These are phyloP conservation scores for Penicillium capsulatum DNA, from an alignment of 2,329 filamentous ascomycete species.

Conservation along the genomic window DNA sequence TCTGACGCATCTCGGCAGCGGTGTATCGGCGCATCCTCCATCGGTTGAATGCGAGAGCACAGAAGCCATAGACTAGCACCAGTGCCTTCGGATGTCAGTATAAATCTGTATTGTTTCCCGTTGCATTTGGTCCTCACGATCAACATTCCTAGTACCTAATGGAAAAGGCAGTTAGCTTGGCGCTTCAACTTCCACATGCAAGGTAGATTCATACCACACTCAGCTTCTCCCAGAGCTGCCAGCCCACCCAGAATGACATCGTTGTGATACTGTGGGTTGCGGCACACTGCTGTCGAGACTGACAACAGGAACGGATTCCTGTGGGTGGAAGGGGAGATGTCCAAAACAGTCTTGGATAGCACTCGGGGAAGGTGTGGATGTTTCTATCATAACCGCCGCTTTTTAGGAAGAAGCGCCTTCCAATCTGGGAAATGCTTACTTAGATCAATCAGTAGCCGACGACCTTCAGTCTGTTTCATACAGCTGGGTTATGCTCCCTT, in stretches of 20 bases:
- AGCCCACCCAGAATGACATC: slow-evolving; percentile 60
- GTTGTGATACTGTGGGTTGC: no score
- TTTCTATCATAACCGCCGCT: no score
- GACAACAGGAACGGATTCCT: no score
- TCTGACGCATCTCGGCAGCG: slow-evolving; percentile 63
- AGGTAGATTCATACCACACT: slow-evolving; percentile 64
- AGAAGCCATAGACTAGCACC: slow-evolving; percentile 64
- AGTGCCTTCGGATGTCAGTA: slow-evolving; percentile 45
- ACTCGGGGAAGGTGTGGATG: not conserved
- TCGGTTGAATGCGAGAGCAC: slow-evolving; percentile 57
- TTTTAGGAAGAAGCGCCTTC: not conserved
- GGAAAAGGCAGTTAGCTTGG: not conserved
- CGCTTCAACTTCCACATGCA: not conserved
- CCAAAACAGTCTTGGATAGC: no score
- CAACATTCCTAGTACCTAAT: slow-evolving; percentile 38
- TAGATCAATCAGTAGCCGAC: no score
- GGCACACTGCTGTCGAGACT: no score
- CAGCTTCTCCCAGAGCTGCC: slow-evolving; percentile 86
- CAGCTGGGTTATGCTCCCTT: no score
- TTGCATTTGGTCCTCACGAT: slow-evolving; percentile 50
- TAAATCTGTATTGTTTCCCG: slow-evolving; percentile 1
- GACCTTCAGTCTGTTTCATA: no score
- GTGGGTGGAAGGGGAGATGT: no score
- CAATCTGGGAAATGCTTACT: not conserved
- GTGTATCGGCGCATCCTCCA: slow-evolving; percentile 60